Evolutionary conservation across 2,329 filamentous ascomycete species (phyloP), one percentile per base, ranked within the genome.

Genomic region (Fusarium nematophilum): DNA sequence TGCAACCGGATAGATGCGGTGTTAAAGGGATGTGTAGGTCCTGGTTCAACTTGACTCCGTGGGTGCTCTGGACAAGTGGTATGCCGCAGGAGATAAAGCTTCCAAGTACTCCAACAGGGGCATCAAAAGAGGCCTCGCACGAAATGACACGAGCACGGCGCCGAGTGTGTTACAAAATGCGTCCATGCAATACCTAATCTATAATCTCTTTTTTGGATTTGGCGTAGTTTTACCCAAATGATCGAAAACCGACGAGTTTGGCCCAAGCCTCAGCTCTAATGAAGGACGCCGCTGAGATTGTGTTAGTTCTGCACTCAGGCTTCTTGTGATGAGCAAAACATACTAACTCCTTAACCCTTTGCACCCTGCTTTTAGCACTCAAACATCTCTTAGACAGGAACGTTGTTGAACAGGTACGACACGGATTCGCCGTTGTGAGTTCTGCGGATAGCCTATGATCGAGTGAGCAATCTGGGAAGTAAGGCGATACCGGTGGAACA

Each of bases 401-500:
- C 86, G 71, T 90, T 87, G 59, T 83, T 88, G 76, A 90, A 90
- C 45, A 90, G 75, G 70, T 89, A 90, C 18, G 85, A 88, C 17
- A 90, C 87, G 56, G 80, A 81, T 69, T 83, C 81, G 66, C 80
- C 88, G 70, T 90, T 90, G 74, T 89, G 88, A 15, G 88, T 90
- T 69, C 88, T 79, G 49, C 87, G 81, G 65, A 89, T 90, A 10
- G 87, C 87, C 76, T 89, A n/a, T n/a, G 33, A 6, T 7, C 23
- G 26, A 4, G 49, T 66, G 21, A 68, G 50, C 37, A 36, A 42
- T 36, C 27, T 40, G 30, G 9, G 4, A 34, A 21, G 10, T 9
- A 13, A 8, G 4, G 7, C 23, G 11, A 18, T 15, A 29, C 9
- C 6, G 29, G 14, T 6, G 15, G 6, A 33, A 33, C 73, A 38